Percentiles rank a stretch among this genome's conserved stretches.
phyloP scores from a whole-genome alignment of 345 rosid species.

The Melaleuca alternifolia region DNA sequence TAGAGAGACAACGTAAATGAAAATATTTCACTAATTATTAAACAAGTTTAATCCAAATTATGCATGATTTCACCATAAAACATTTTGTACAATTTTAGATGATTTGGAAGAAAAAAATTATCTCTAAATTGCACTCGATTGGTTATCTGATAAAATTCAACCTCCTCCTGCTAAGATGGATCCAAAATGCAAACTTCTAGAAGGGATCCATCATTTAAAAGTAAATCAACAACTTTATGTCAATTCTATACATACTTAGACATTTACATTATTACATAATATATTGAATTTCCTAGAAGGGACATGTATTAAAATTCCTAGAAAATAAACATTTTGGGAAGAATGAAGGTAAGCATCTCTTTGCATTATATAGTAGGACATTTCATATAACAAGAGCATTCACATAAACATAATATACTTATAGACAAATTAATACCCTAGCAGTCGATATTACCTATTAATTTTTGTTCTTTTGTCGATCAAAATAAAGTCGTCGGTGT shows the following conservation, averaged over 20 bases:
- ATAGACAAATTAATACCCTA: background rate
- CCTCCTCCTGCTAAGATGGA: background rate
- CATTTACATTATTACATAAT: background rate
- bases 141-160: background rate
- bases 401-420: background rate
- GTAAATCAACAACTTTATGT: background rate
- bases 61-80: background rate
- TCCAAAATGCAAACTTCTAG: background rate
- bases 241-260: background rate
- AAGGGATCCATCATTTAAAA: background rate
- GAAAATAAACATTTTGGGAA: background rate
- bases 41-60: background rate
- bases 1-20: background rate
- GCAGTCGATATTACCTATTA: background rate
- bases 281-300: background rate
- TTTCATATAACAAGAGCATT: background rate
- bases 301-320: background rate
- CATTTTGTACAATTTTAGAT: background rate
- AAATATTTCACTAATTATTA: background rate
- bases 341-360: background rate
- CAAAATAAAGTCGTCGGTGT: background rate
- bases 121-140: background rate
- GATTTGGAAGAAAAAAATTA: background rate
- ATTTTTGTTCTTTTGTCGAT: background rate
- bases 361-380: background rate